phyloP scores from a whole-genome alignment of 345 rosid species.

The Alliaria petiolata region DNA sequence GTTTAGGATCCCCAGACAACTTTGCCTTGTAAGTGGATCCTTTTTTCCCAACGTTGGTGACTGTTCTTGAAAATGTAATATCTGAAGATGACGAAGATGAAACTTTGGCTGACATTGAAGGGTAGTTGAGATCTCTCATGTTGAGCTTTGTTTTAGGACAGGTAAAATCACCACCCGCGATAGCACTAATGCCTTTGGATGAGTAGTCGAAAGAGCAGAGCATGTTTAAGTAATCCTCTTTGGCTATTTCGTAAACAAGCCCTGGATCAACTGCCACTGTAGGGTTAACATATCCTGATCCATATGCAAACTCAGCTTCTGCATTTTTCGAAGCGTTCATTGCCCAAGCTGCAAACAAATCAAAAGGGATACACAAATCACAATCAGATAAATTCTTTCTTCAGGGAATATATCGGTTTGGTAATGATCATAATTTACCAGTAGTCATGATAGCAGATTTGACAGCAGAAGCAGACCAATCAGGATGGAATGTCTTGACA shows the following conservation, averaged over 20 bases:
- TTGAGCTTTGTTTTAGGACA: conserved; percentile 18
- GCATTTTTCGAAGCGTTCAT: conserved; percentile 30
- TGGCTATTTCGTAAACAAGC: conserved; percentile 35
- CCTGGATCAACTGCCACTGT: conserved; percentile 37
- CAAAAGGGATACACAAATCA: not conserved
- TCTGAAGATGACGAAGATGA: not conserved
- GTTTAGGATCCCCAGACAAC: not conserved
- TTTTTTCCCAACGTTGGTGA: conserved; percentile 33
- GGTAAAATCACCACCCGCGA: conserved; percentile 29
- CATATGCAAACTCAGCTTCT: conserved; percentile 44
- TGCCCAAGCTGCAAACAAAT: conserved; percentile 29
- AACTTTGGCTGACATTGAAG: conserved; percentile 34
- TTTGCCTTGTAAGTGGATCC: conserved; percentile 29
- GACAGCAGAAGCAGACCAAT: conserved; percentile 51
- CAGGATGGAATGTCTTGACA: conserved; percentile 35
- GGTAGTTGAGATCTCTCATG: conserved; percentile 37
- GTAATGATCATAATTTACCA: conserved; percentile 36
- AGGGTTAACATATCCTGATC: conserved; percentile 43
- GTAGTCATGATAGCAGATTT: conserved; percentile 81
- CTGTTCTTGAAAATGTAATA: conserved; percentile 31
- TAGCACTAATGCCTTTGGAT: not conserved
- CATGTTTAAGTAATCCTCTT: conserved; percentile 38
- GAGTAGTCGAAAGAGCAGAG: conserved; percentile 35
- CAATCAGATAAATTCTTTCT: not conserved
- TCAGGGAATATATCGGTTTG: not conserved